These are phyloP conservation scores for Trichosanthes truncata DNA, from an alignment of 306 rosid genomes.

Conservation along the genomic window DNA sequence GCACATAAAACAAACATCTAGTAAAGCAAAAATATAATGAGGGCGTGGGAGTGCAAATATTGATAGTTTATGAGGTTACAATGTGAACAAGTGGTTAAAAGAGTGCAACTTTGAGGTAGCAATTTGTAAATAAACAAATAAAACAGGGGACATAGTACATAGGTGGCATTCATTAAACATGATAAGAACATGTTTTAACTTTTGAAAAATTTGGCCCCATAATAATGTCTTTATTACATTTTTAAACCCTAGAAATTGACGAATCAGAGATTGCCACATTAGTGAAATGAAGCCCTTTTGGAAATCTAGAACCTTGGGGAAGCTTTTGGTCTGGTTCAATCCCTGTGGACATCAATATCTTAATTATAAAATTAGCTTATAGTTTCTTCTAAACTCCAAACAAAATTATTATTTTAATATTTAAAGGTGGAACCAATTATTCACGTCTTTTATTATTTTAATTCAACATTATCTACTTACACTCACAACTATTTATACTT, in stretches of 20 bases:
- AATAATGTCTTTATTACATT: background rate
- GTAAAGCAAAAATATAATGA: background rate
- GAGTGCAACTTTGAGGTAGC: background rate
- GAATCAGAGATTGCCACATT: slow-evolving; percentile 33
- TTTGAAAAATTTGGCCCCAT: background rate
- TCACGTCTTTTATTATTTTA: slow-evolving; percentile 21
- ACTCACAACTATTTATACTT: slow-evolving; percentile 12
- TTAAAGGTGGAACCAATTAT: slow-evolving; percentile 41
- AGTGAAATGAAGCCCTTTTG: slow-evolving; percentile 16
- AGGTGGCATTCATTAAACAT: slow-evolving; percentile 13
- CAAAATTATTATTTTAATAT: background rate
- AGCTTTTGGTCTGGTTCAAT: slow-evolving; percentile 44
- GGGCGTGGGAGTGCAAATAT: background rate
- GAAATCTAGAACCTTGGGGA: slow-evolving; percentile 52
- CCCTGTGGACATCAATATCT: slow-evolving; percentile 47
- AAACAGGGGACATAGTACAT: background rate
- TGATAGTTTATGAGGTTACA: background rate
- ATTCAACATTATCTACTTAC: slow-evolving; percentile 14
- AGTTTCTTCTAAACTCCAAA: background rate
- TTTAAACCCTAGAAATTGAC: slow-evolving; percentile 11
- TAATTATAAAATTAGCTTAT: slow-evolving; percentile 4
- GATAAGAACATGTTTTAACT: slow-evolving; percentile 10
- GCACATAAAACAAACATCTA: background rate
- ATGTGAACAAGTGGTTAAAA: slow-evolving; percentile 1
- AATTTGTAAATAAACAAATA: background rate